phyloP scores from a whole-genome alignment of 345 rosid species.

The Populus ilicifolia region DNA sequence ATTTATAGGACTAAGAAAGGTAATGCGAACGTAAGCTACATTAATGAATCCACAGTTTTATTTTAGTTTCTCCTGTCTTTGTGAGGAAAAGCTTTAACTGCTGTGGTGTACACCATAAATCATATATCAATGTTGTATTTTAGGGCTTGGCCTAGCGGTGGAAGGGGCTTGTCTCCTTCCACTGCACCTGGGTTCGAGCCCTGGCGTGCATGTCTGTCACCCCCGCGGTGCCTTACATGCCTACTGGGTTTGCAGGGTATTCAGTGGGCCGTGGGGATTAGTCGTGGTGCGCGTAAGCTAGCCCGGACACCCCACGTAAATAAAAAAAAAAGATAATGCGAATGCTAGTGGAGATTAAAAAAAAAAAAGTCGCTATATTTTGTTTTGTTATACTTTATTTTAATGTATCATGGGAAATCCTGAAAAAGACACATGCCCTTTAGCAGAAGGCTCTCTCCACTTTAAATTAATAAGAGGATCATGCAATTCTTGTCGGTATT shows the following conservation, averaged over 20 bases:
- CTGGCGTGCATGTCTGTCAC: no score
- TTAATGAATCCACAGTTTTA: constrained; percentile 14
- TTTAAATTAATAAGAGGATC: neutral
- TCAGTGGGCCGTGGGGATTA: no score
- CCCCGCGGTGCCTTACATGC: no score
- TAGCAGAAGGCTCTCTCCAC: neutral
- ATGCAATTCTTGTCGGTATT: neutral
- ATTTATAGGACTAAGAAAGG: constrained; percentile 19
- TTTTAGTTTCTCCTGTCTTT: constrained; percentile 21
- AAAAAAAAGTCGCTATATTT: constrained; percentile 19
- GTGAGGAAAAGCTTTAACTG: constrained; percentile 24
- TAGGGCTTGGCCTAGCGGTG: no score
- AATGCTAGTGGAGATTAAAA: constrained; percentile 8
- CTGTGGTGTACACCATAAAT: constrained; percentile 25
- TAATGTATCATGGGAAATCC: neutral
- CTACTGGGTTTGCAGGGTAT: no score
- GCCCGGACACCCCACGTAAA: no score
- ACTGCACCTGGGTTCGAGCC: no score
- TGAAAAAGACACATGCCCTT: neutral
- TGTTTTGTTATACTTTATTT: constrained; percentile 3
- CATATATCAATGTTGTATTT: neutral
- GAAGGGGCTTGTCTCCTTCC: no score
- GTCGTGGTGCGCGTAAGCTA: no score
- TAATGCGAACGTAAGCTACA: constrained; percentile 50
- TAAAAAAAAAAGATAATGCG: no score